Evolutionary conservation across 2,329 filamentous ascomycete genomes (phyloP), one percentile per base, ranked within the genome.

Genomic region (Aspergillus melleus): DNA sequence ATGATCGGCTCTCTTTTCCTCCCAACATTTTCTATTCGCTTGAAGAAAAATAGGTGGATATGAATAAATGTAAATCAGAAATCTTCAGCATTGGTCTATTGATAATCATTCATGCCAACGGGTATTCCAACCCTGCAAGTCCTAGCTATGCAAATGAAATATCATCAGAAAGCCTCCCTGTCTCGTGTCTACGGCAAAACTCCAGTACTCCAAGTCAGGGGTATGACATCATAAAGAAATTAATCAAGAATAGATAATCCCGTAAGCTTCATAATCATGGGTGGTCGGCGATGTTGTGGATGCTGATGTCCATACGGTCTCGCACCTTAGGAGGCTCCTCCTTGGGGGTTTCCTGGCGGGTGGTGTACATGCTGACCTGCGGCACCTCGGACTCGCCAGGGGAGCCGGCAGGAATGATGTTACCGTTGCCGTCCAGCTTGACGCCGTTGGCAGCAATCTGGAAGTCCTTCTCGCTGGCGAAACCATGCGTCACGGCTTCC

Each of bases 371-470:
- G 67, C 59, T 68, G 68, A 64, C 64, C 50, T 66, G 64, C 52
- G 58, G 66, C 59, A 61, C 66, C 58, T 64, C 68, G 19, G 64
- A 68, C 47, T 67, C 62, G n/a, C 59, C 55, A 57, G 59, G 62
- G 56, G 58, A 62, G 36, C 22, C 55, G 6, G 80, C 80, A 4
- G 86, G 83, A 39, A 88, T 81, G 49, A 88, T 79, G 57, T 84
- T 81, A 54, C 86, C 85, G 42, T 81, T 74, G 42, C 76, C 74
- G 62, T 85, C 82, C 19, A 89, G 82, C 36, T 82, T 78, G 14
- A 85, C 85, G 42, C 86, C 87, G 59, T 88, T 85, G 14, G 83
- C 81, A 19, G 87, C 86, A 64, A 90, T 84, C 60, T 83, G 80
- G 49, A 89, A 78, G 66, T 90, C 86, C 59, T 80, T 80, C 55